A percentile compares a stretch with the other conserved stretches of the same genome.
Conservation (phyloP, 257 asterid genomes). For the Penstemon eatonii region DNA sequence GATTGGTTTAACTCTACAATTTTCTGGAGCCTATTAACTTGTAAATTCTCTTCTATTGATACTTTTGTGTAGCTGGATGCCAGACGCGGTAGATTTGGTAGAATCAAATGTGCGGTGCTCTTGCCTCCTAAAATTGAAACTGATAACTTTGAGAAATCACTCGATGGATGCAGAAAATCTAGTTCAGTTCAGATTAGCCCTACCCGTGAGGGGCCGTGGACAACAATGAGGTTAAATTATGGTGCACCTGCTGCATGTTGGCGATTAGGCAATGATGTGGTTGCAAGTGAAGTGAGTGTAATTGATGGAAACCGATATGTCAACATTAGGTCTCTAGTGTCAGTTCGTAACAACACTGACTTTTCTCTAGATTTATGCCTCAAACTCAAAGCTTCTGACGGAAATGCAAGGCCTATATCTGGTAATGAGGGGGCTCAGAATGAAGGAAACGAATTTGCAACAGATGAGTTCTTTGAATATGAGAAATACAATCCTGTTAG, state of each 20-base stretch:
- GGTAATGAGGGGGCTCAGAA: constrained; percentile 33
- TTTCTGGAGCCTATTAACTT: constrained; percentile 5
- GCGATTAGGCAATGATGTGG: constrained; percentile 71
- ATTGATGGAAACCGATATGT: constrained; percentile 74
- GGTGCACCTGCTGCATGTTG: constrained; percentile 96
- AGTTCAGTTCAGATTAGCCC: constrained; percentile 89
- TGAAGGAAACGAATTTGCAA: constrained; percentile 43
- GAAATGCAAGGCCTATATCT: constrained; percentile 28
- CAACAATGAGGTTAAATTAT: constrained; percentile 76
- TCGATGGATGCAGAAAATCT: constrained; percentile 41
- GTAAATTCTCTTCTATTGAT: constrained; percentile 16
- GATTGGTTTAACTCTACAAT: constrained; percentile 3
- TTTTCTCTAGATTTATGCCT: constrained; percentile 68
- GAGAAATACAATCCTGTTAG: constrained; percentile 50
- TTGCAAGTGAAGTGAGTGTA: constrained; percentile 92
- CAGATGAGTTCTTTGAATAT: constrained; percentile 75
- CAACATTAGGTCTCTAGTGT: constrained; percentile 78
- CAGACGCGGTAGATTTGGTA: constrained; percentile 41
- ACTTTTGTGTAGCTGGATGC: constrained; percentile 49
- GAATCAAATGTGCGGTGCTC: constrained; percentile 66
- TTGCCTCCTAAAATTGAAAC: constrained; percentile 49
- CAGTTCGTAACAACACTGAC: constrained; percentile 78
- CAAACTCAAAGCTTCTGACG: constrained; percentile 46
- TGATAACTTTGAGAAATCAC: constrained; percentile 42
- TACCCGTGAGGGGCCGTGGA: constrained; percentile 87